phyloP scores from a whole-genome alignment of 2,329 filamentous ascomycete genomes.

The Massarina eburnea region DNA sequence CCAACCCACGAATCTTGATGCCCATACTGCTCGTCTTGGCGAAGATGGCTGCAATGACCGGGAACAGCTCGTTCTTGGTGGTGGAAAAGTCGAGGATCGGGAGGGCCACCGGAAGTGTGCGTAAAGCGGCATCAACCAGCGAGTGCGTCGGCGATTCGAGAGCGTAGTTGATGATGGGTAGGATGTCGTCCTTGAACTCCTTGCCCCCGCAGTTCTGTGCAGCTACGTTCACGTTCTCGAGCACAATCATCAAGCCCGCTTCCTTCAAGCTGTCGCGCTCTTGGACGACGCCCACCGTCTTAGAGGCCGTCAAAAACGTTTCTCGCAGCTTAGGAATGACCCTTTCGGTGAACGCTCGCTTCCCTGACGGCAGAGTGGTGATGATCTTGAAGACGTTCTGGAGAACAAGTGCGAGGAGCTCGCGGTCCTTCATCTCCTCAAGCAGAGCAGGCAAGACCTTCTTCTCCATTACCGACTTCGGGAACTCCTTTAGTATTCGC shows the following conservation, averaged over 20 bases:
- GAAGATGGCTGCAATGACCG: constrained; percentile 86
- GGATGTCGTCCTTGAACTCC: constrained; percentile 93
- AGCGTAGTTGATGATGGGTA: constrained; percentile 81
- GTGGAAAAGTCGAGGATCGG: constrained; percentile 93
- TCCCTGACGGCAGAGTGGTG: constrained; percentile 70
- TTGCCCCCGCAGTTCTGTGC: constrained; percentile 82
- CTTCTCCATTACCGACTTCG: constrained; percentile 89
- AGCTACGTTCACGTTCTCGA: constrained; percentile 78
- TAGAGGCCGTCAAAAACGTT: constrained; percentile 68
- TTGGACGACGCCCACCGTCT: constrained; percentile 49
- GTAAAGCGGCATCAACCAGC: constrained; percentile 81
- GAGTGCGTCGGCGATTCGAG: constrained; percentile 88
- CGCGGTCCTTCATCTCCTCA: constrained; percentile 91
- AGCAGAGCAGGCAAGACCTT: constrained; percentile 87
- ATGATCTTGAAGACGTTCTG: constrained; percentile 93
- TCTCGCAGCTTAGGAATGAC: constrained; percentile 84
- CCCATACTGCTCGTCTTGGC: constrained; percentile 89
- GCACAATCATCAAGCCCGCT: constrained; percentile 84
- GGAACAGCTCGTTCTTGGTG: constrained; percentile 95
- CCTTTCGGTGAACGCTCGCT: constrained; percentile 78
- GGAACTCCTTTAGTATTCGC: constrained; percentile 87
- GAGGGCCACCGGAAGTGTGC: constrained; percentile 76
- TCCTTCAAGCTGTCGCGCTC: constrained; percentile 84
- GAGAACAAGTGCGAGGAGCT: constrained; percentile 79
- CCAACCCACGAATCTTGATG: constrained; percentile 90